Evolutionary conservation across 1,139 yeast genomes (phyloP).

Genomic region (Nakaseomyces delphensis): DNA sequence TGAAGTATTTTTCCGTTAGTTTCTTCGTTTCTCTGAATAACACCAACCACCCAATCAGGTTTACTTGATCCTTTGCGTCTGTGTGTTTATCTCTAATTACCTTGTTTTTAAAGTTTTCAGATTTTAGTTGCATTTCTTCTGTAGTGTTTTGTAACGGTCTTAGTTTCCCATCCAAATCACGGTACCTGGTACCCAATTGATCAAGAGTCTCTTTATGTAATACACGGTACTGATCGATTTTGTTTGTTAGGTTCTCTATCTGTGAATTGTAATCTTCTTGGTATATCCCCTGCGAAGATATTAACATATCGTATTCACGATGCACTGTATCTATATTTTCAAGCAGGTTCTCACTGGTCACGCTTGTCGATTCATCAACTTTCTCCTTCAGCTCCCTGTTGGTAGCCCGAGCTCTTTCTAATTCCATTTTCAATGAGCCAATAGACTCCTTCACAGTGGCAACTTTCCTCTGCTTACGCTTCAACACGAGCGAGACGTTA

Average conservation of each 20-base stretch:
- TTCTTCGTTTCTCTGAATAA: not conserved
- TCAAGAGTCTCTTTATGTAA: not conserved
- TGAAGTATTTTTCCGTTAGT: not conserved
- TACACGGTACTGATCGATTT: not conserved
- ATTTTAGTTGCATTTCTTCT: not conserved
- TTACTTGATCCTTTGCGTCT: not conserved
- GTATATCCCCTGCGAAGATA: not conserved
- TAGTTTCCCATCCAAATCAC: not conserved
- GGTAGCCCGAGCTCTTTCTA: not conserved
- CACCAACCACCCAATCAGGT: not conserved
- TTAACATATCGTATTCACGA: not conserved
- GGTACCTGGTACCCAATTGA: not conserved
- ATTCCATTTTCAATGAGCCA: not conserved
- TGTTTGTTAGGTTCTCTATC: not conserved
- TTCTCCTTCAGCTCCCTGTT: not conserved
- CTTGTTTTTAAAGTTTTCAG: not conserved
- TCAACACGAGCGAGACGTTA: constrained; percentile 52
- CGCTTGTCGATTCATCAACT: not conserved
- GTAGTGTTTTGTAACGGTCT: not conserved
- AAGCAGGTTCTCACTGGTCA: not conserved
- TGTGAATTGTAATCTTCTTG: not conserved
- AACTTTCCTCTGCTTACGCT: constrained; percentile 57
- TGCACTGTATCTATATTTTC: not conserved
- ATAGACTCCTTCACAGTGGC: constrained; percentile 46
- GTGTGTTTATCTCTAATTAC: not conserved